A percentile compares a stretch with the other conserved stretches of the same genome.
phyloP scores from a whole-genome alignment of 1,284 basidiomycete species.

The Crucibulum parvulum region DNA sequence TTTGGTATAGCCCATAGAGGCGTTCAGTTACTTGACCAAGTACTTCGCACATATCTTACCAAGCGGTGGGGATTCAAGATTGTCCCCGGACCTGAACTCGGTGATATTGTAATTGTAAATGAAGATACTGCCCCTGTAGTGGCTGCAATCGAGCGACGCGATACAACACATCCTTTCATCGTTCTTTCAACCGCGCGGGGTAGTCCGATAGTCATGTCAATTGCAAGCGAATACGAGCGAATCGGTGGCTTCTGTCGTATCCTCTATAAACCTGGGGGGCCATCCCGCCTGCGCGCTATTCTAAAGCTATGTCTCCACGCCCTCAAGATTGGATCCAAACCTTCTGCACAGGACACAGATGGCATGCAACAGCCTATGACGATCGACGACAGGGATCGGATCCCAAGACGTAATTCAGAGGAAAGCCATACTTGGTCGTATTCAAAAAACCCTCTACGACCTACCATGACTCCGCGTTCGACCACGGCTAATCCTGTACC shows the following conservation, averaged over 20 bases:
- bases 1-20: constrained; percentile 78
- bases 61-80: constrained; percentile 83
- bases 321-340: constrained; percentile 53
- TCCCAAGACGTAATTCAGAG: constrained; percentile 60
- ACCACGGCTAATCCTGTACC: constrained; percentile 53
- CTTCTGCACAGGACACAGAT: constrained; percentile 6
- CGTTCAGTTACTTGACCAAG: constrained; percentile 68
- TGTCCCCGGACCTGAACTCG: constrained; percentile 50
- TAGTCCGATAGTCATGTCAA: constrained; percentile 65
- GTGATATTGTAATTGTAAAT: constrained; percentile 86
- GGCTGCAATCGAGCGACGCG: constrained; percentile 61
- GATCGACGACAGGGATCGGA: constrained; percentile 11
- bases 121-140: constrained; percentile 73
- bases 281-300: constrained; percentile 73
- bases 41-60: constrained; percentile 72
- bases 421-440: constrained; percentile 33
- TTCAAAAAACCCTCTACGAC: constrained; percentile 32
- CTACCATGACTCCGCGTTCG: constrained; percentile 53
- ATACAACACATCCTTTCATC: constrained; percentile 73
- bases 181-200: constrained; percentile 77
- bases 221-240: constrained; percentile 74
- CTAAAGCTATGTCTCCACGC: constrained; percentile 79
- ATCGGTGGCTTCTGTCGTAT: constrained; percentile 89
- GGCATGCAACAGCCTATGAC: too few species aligned
- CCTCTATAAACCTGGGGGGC: constrained; percentile 91